phyloP scores from a whole-genome alignment of 2,329 filamentous ascomycete species.

The Aspergillus sp. region DNA sequence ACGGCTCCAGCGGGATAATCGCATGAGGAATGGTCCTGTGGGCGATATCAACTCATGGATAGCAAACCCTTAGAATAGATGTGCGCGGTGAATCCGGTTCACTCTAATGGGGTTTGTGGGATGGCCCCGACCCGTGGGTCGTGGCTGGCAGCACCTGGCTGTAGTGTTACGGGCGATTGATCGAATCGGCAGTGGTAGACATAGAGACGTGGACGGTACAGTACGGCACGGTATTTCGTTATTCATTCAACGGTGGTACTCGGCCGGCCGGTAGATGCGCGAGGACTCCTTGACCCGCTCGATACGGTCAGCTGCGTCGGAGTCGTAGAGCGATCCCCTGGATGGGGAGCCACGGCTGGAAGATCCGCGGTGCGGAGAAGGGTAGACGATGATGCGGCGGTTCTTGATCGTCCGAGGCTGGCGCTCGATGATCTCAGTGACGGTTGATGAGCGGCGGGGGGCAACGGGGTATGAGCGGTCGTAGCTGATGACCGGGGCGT shows the following conservation, averaged over 20 bases:
- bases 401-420: conserved; percentile 25
- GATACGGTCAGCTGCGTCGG: conserved; percentile 33
- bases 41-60: conserved; percentile 3
- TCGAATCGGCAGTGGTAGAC: neutral
- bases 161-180: conserved; percentile 1
- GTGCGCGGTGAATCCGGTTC: conserved; percentile 10
- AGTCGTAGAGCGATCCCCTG: conserved; percentile 37
- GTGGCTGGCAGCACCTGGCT: conserved; percentile 8
- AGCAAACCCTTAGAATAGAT: conserved; percentile 6
- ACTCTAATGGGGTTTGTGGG: neutral
- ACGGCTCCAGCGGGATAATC: neutral
- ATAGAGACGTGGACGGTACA: neutral
- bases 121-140: neutral
- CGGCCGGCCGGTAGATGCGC: conserved; percentile 29
- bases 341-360: conserved; percentile 33
- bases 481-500: conserved; percentile 28
- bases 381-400: conserved; percentile 37
- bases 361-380: conserved; percentile 30
- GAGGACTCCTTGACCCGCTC: conserved; percentile 33
- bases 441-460: conserved; percentile 25
- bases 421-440: conserved; percentile 30
- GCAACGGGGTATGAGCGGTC: conserved; percentile 33
- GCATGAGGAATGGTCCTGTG: neutral
- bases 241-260: conserved; percentile 31
- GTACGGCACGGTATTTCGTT: too few species aligned